Base-by-base conservation (phyloP, 768 basidiomycete genomes). In the Gelatoporia subvermispora region DNA sequence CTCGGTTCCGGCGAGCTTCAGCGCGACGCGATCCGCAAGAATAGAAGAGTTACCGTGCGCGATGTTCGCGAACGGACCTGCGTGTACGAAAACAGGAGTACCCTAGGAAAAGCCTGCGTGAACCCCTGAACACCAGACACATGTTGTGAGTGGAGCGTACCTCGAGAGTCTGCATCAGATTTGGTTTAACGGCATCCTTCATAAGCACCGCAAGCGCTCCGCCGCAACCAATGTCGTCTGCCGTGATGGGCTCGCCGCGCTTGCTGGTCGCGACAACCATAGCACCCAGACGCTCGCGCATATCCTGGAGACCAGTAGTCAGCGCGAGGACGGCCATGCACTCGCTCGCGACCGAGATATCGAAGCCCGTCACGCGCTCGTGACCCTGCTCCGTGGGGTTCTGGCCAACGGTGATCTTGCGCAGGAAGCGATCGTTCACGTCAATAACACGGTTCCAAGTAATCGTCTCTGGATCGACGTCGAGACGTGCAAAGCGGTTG, bases 151-250 rank as follows among this genome's bases (percentile, higher is more conserved):
- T 2, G 35, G n/a, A 34, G 40, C 67, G 44, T 59, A 78, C 82
- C 74, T 97, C 88, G 35, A 98, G 74, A 3, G 94, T 93, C 69
- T 99, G 95, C 95, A 99, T 99, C 53, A 99, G 69, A 65, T 97
- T 99, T 20, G 95, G 95, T 72, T 98, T 99, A 73, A 99, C 93
- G 15, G 96, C 91, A 60, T 99, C 95, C 73, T 97, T 97, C 84
- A 99, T 88, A 54, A 99, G 78, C 44, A 98, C 94, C 13, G 95
- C 90, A 45, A 99, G 81, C 44, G 95, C 93, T 49, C 93, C 94
- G 53, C 92, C 87, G 56, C 88, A 90, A 56, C 95, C 95, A 45
- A 99, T 79, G 64, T 99, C 95, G 62, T 98, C 95, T 21, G 93
- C 93, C 34, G 95, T 99, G 67, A 99, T 76, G 22, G 94, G 82